Percentiles rank a stretch among this genome's conserved stretches.
Conservation (phyloP, 2,329 filamentous ascomycete species). For the Ceratocystis papillata region DNA sequence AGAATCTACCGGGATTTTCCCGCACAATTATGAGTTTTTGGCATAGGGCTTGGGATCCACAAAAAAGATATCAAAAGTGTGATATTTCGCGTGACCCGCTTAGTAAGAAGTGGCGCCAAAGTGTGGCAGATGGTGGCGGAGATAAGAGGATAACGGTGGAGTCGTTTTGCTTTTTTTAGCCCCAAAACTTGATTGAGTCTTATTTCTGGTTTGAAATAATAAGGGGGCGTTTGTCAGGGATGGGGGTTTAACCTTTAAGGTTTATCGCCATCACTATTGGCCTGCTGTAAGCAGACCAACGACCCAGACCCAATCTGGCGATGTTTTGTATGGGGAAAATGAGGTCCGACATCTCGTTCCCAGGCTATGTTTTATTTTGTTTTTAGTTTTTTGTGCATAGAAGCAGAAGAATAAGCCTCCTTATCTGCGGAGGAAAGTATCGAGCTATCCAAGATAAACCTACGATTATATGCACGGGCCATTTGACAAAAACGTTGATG, state of each 20-base stretch:
- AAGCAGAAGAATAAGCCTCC: too few relatives aligned
- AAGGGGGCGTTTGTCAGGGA: neutral
- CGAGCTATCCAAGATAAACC: too few relatives aligned
- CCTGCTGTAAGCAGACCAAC: neutral
- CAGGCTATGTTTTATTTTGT: too few relatives aligned
- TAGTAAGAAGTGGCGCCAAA: neutral
- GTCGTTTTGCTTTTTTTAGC: neutral
- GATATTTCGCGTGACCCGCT: slow-evolving; percentile 9
- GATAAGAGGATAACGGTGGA: neutral
- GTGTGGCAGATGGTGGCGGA: neutral
- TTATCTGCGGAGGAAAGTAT: too few relatives aligned
- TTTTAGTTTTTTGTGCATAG: too few relatives aligned
- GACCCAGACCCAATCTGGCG: neutral
- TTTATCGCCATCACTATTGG: neutral
- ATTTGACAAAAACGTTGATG: neutral
- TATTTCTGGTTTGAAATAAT: neutral
- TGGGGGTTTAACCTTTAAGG: neutral
- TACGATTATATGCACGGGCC: neutral
- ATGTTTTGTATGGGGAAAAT: neutral
- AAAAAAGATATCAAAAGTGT: slow-evolving; percentile 14
- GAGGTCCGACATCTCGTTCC: too few relatives aligned
- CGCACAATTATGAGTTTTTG: slow-evolving; percentile 23
- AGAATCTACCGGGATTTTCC: slow-evolving; percentile 22
- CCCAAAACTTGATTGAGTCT: neutral
- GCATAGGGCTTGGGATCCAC: slow-evolving; percentile 25